Evolutionary conservation across 2,329 filamentous ascomycete genomes (phyloP), one percentile per base, ranked within the genome.

Genomic region (Fusarium buxicola): DNA sequence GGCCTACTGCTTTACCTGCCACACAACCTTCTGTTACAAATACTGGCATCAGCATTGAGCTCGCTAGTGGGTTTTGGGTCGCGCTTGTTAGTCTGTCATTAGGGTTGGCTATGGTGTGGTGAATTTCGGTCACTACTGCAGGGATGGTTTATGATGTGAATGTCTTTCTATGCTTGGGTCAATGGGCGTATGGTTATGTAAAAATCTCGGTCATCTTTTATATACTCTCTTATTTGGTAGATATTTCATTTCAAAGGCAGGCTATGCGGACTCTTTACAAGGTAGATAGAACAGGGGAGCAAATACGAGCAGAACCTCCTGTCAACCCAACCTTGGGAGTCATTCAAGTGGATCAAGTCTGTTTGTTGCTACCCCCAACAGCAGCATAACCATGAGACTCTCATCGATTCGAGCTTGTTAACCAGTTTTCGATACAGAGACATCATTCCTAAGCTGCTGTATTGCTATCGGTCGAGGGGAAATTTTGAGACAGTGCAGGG

Each of bases 1-100:
- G 63, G 32, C 74, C 75, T 1, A 56, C 63, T 6, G 58, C 56
- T 3, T 40, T 66, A 9, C 51, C 54, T 9, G 16, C 50, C 11
- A 54, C 52, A 2, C 52, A 55, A 36, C 28, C 34, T 35, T 16
- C 43, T 9, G 34, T 25, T 3, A 16, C 45, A 8, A 66, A 36
- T 21, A n/a, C 52, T 7, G 25, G 41, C 13, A 21, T n/a, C 27
- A 36, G 44, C 6, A 8, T 28, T 35, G 25, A 40, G 12, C 15
- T 27, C 8, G 15, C 13, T 38, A 31, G n/a, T 16, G 8, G 32
- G 9, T 21, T 18, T 21, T 44, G 45, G 48, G 15, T 59, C 18
- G n/a, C 36, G 28, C 4, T 63, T 18, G 30, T 55, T 5, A 34
- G 61, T 58, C 36, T 51, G 10, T 16, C 58, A 9, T 28, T 65